These are phyloP conservation scores for Diaporthe nobilis DNA, from an alignment of 2,329 filamentous ascomycete species.

Conservation along the genomic window DNA sequence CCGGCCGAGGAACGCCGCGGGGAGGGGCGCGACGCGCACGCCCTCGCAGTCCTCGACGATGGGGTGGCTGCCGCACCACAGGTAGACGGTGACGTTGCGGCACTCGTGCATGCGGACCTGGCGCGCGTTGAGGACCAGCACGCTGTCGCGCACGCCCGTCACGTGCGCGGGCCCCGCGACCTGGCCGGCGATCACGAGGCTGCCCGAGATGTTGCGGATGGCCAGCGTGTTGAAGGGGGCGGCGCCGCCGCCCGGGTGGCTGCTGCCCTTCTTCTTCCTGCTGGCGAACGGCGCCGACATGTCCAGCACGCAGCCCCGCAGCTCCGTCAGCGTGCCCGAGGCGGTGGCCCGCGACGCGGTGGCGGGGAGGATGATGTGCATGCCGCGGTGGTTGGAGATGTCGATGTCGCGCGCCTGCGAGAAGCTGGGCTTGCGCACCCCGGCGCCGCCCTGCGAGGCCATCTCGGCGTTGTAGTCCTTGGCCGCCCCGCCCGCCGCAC, in stretches of 20 bases:
- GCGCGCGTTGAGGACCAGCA: slow-evolving; percentile 84
- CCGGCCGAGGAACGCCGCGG: slow-evolving; percentile 52
- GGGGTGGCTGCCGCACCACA: slow-evolving; percentile 85
- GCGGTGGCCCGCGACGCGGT: slow-evolving; percentile 79
- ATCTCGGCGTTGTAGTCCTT: slow-evolving; percentile 74
- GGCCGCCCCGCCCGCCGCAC: background rate
- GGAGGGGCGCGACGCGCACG: slow-evolving; percentile 85
- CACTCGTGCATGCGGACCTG: slow-evolving; percentile 96
- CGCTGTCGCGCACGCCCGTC: slow-evolving; percentile 78
- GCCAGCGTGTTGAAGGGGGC: slow-evolving; percentile 76
- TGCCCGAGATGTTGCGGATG: slow-evolving; percentile 78
- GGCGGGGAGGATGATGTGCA: slow-evolving; percentile 83
- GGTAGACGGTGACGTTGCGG: slow-evolving; percentile 83
- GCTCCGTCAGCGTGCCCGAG: slow-evolving; percentile 79
- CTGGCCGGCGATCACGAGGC: slow-evolving; percentile 82
- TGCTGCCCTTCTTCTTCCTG: background rate
- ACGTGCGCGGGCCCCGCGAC: slow-evolving; percentile 88
- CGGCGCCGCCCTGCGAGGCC: slow-evolving; percentile 53
- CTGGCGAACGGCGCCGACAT: slow-evolving; percentile 77
- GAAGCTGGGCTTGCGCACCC: slow-evolving; percentile 74
- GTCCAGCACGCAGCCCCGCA: slow-evolving; percentile 82
- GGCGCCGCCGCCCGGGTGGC: slow-evolving; percentile 34
- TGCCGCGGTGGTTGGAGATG: slow-evolving; percentile 75
- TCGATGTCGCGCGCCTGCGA: slow-evolving; percentile 72
- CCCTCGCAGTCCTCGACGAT: slow-evolving; percentile 92